phyloP scores from a whole-genome alignment of 257 asterid species.

The Paraleonurus japonicus region DNA sequence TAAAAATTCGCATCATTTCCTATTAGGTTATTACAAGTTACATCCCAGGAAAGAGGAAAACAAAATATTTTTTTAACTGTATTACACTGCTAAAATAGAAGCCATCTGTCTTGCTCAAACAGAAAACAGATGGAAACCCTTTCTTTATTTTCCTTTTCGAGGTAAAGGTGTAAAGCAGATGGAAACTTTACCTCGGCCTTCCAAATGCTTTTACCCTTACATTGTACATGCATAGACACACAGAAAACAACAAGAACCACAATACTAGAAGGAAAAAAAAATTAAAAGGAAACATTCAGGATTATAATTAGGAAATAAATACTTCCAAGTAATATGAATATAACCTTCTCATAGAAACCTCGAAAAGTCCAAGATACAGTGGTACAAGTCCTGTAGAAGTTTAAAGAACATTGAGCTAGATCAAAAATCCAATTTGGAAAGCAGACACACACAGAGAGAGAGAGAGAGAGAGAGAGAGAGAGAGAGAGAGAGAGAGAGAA shows the following conservation, averaged over 20 bases:
- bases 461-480: neutral
- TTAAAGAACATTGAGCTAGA: conserved; percentile 20
- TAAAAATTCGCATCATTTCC: neutral
- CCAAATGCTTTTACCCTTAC: neutral
- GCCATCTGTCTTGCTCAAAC: neutral
- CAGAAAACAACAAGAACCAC: conserved; percentile 3
- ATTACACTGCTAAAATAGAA: neutral
- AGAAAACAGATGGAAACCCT: conserved; percentile 1
- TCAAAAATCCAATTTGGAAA: conserved; percentile 3
- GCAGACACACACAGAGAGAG: neutral
- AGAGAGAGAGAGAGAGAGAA: neutral
- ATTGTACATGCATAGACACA: conserved; percentile 6
- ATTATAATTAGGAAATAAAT: neutral
- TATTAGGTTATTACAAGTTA: neutral
- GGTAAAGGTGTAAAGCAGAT: neutral
- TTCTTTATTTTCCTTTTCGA: neutral
- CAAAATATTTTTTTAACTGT: neutral
- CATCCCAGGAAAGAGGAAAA: neutral
- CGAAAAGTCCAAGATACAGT: conserved; percentile 98
- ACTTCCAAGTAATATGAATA: conserved; percentile 24
- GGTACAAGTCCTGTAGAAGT: conserved; percentile 81
- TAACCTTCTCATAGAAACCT: conserved; percentile 92
- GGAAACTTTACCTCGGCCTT: neutral
- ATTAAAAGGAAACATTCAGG: neutral
- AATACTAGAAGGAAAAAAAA: neutral